A percentile compares a stretch with the other conserved stretches of the same genome.
phyloP scores from a whole-genome alignment of 352 stramenopile species.

The Phytophthora quininea region DNA sequence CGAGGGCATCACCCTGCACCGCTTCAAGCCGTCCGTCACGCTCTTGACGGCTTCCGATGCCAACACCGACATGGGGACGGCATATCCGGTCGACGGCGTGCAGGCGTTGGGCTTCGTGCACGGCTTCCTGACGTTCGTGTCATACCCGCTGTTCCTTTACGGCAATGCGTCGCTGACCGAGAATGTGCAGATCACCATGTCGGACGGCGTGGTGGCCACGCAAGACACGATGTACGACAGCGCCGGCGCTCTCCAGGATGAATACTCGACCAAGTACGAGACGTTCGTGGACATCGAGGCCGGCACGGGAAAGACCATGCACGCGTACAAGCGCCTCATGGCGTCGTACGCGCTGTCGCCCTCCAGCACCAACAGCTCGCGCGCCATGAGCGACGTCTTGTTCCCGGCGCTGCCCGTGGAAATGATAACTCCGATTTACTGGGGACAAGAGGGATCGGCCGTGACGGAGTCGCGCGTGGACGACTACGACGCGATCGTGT shows the following conservation, averaged over 20 bases:
- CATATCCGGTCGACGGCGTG: conserved; percentile 52
- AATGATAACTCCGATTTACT: conserved; percentile 60
- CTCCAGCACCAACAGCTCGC: conserved; percentile 36
- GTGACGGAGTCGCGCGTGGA: conserved; percentile 41
- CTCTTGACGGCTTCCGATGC: conserved; percentile 34
- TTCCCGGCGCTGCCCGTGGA: conserved; percentile 58
- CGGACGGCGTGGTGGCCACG: conserved; percentile 43
- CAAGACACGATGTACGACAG: conserved; percentile 55
- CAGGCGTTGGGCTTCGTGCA: conserved; percentile 53
- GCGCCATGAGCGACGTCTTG: conserved; percentile 64
- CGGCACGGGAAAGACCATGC: conserved; percentile 75
- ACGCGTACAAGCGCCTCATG: conserved; percentile 67
- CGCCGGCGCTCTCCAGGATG: conserved; percentile 44
- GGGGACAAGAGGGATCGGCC: conserved; percentile 53
- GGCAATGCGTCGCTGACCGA: conserved; percentile 53
- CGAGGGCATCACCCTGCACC: conserved; percentile 54
- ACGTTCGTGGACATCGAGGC: conserved; percentile 72
- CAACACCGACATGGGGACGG: conserved; percentile 48
- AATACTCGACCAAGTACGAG: conserved; percentile 60
- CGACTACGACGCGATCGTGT: conserved; percentile 51
- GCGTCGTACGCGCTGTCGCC: conserved; percentile 63
- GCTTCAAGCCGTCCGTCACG: conserved; percentile 47
- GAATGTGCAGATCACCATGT: conserved; percentile 58
- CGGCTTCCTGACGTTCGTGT: conserved; percentile 65
- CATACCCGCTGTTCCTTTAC: conserved; percentile 66